Percentiles rank a stretch among this genome's conserved stretches.
phyloP scores from a whole-genome alignment of 2,329 filamentous ascomycete species.

The Talaromyces sp. region DNA sequence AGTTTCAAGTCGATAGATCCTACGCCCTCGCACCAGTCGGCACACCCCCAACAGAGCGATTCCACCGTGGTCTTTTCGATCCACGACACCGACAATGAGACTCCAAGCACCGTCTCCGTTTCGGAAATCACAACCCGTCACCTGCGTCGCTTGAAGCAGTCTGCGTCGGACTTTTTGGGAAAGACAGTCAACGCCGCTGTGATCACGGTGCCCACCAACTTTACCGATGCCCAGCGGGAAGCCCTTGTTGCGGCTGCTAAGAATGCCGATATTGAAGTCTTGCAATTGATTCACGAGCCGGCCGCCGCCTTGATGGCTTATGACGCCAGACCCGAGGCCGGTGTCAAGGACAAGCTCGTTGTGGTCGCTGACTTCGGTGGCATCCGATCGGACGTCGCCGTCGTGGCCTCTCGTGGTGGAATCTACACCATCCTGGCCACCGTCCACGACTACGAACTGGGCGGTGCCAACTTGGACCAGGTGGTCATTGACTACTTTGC shows the following conservation, averaged over 20 bases:
- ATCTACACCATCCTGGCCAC: constrained; percentile 96
- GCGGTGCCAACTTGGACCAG: constrained; percentile 79
- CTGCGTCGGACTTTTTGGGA: constrained; percentile 87
- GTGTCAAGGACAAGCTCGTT: constrained; percentile 76
- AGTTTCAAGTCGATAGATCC: constrained; percentile 94
- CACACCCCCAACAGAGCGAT: constrained; percentile 73
- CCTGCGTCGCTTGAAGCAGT: constrained; percentile 71
- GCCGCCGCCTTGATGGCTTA: constrained; percentile 85
- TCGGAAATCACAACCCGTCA: constrained; percentile 80
- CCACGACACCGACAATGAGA: constrained; percentile 65
- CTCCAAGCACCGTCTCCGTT: constrained; percentile 65
- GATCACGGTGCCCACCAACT: constrained; percentile 90
- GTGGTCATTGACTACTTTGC: constrained; percentile 93
- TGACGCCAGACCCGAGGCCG: constrained; percentile 73
- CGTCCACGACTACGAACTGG: constrained; percentile 90
- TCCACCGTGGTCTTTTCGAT: constrained; percentile 75
- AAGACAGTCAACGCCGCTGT: constrained; percentile 93
- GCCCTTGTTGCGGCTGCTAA: constrained; percentile 73
- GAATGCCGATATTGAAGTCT: constrained; percentile 75
- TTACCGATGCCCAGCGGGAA: constrained; percentile 77
- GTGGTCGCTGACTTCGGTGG: constrained; percentile 91
- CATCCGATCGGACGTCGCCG: constrained; percentile 84
- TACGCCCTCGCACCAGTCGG: constrained; percentile 86
- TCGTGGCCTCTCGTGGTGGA: constrained; percentile 85
- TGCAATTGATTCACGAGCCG: constrained; percentile 90